A percentile compares a stretch with the other conserved stretches of the same genome.
These are phyloP conservation scores for Flaveria trinervia DNA, from an alignment of 129 eudicot species.

Conservation along the genomic window DNA sequence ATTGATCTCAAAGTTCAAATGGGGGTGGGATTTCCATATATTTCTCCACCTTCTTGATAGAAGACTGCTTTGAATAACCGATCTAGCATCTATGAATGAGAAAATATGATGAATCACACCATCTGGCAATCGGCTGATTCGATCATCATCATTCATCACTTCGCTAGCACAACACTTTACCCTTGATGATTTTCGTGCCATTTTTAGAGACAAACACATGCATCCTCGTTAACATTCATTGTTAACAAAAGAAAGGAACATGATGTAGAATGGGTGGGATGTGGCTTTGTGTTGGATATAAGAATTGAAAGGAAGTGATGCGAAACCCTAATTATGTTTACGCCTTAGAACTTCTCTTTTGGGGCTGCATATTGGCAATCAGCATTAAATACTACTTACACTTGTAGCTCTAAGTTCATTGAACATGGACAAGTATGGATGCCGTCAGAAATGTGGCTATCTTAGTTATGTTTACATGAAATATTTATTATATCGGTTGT, in stretches of 20 bases:
- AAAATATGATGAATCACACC: constrained; percentile 26
- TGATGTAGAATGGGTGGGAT: constrained; percentile 14
- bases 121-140: constrained; percentile 18
- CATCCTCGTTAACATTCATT: neutral
- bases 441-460: neutral
- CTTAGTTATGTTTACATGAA: too few species aligned
- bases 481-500: too few species aligned
- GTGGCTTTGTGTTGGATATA: neutral
- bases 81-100: constrained; percentile 15
- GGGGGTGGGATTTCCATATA: constrained; percentile 28
- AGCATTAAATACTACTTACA: neutral
- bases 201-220: neutral
- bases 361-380: neutral
- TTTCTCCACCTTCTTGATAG: constrained; percentile 18
- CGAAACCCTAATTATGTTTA: constrained; percentile 18
- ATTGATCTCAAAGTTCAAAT: constrained; percentile 6
- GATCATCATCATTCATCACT: constrained; percentile 12
- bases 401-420: constrained; percentile 12
- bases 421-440: constrained; percentile 12
- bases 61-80: constrained; percentile 10
- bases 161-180: neutral
- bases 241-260: constrained; percentile 1
- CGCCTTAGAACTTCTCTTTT: neutral
- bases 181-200: neutral
- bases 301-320: constrained; percentile 17